Evolutionary conservation across 208 protist species (phyloP).

Genomic region (Strigomonas culicis): DNA sequence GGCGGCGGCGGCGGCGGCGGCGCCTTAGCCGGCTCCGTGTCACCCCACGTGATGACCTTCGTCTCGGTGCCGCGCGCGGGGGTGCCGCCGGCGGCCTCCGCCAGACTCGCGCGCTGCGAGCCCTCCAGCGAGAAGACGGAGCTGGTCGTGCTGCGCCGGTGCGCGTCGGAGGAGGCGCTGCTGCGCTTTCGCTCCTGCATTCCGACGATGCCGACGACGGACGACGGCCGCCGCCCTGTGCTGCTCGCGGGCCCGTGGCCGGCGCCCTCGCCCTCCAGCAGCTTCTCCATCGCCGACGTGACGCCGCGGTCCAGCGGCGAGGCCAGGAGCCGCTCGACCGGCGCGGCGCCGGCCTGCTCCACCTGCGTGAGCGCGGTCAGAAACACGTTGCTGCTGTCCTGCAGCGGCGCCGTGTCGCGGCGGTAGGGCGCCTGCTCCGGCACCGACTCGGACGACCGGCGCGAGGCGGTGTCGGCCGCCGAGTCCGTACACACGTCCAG

Average conservation of each 20-base stretch:
- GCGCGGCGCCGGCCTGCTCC: not conserved
- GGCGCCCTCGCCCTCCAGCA: not conserved
- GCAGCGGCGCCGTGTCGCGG: slow-evolving; percentile 1
- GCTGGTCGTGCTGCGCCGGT: not conserved
- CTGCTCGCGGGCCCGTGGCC: not conserved
- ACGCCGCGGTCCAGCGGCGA: not conserved
- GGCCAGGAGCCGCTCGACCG: not conserved
- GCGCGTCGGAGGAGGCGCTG: slow-evolving; percentile 2
- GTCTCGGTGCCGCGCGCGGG: not conserved
- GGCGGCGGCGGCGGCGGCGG: no score
- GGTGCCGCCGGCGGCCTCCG: not conserved
- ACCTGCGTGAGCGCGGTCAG: not conserved
- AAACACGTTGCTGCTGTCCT: slow-evolving; percentile 1
- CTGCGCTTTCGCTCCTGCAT: not conserved
- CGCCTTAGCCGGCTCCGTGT: not conserved
- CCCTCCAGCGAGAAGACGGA: not conserved
- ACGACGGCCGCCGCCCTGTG: not conserved
- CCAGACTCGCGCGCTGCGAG: not conserved
- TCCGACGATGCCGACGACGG: not conserved
- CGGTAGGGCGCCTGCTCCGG: not conserved
- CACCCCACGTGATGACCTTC: not conserved
- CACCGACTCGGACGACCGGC: not conserved
- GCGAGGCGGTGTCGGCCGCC: not conserved
- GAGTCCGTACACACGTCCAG: not conserved
- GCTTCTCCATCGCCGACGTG: not conserved